A percentile compares a stretch with the other conserved stretches of the same genome.
phyloP scores from a whole-genome alignment of 495 filamentous ascomycete genomes.

The Penicillium lagena region DNA sequence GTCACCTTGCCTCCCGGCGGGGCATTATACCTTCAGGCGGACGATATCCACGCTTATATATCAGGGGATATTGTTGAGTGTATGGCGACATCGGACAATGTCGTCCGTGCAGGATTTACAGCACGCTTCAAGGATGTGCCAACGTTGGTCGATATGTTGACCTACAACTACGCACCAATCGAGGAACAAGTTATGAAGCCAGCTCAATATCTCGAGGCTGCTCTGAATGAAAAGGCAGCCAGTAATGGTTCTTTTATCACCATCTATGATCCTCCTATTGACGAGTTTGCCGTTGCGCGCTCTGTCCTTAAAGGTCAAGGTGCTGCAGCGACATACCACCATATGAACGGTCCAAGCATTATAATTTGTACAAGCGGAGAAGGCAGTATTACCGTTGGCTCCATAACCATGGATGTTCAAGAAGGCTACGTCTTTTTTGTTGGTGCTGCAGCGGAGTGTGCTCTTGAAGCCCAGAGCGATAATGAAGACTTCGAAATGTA shows the following conservation, averaged over 20 bases:
- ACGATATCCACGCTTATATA: slow-evolving; percentile 96
- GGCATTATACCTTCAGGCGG: slow-evolving; percentile 91
- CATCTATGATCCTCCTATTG: slow-evolving; percentile 92
- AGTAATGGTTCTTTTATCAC: slow-evolving; percentile 58
- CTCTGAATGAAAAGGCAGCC: slow-evolving; percentile 72
- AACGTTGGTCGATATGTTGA: slow-evolving; percentile 86
- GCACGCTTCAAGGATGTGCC: slow-evolving; percentile 96
- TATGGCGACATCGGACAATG: slow-evolving; percentile 97
- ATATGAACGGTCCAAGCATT: too few species aligned
- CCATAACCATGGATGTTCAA: too few species aligned
- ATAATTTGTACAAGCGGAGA: too few species aligned
- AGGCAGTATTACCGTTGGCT: too few species aligned
- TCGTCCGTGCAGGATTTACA: slow-evolving; percentile 93
- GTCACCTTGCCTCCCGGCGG: slow-evolving; percentile 77
- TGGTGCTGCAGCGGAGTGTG: too few species aligned
- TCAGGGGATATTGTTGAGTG: slow-evolving; percentile 97
- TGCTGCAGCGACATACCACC: too few species aligned
- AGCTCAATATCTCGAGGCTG: slow-evolving; percentile 72
- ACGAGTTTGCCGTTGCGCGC: slow-evolving; percentile 77
- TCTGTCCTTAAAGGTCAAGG: too few species aligned
- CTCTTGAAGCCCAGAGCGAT: too few species aligned
- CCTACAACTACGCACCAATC: slow-evolving; percentile 90
- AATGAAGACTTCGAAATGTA: too few species aligned
- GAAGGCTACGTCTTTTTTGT: too few species aligned
- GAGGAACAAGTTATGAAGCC: slow-evolving; percentile 89